Evolutionary conservation across 2,329 filamentous ascomycete species (phyloP).

Genomic region (Trichoderma afroharzianum): DNA sequence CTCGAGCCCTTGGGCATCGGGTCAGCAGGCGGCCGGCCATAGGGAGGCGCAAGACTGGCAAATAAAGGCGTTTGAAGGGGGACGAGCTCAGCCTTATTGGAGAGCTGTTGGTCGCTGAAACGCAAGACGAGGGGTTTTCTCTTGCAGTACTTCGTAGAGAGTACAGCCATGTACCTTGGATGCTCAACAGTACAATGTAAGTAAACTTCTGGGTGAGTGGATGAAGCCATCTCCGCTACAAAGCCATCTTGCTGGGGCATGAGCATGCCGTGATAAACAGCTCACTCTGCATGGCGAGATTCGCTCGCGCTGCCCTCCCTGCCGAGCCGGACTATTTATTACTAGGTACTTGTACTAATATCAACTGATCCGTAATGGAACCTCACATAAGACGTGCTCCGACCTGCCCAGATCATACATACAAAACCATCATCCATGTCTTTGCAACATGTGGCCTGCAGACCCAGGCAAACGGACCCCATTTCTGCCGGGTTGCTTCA

Average conservation of each 20-base stretch:
- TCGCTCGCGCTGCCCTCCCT: background rate
- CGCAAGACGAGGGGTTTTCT: background rate
- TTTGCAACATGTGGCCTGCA: background rate
- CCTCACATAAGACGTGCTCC: background rate
- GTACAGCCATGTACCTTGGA: background rate
- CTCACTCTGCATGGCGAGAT: background rate
- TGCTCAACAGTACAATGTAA: background rate
- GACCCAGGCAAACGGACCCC: background rate
- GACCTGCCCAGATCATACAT: background rate
- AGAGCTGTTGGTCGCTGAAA: background rate
- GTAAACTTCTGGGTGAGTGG: background rate
- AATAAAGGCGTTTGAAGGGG: background rate
- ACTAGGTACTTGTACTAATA: background rate
- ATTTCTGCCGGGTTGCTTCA: background rate
- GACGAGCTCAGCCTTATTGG: background rate
- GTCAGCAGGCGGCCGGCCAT: conserved; percentile 4
- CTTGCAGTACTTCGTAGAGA: background rate
- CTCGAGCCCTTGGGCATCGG: conserved; percentile 7
- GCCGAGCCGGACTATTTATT: background rate
- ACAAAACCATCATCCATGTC: background rate
- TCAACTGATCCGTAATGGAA: background rate
- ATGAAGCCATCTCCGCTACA: background rate
- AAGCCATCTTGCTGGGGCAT: background rate
- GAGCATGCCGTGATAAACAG: background rate
- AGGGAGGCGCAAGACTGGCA: background rate